Evolutionary conservation across 129 eudicot species (phyloP).

Genomic region (Artemisia annua): DNA sequence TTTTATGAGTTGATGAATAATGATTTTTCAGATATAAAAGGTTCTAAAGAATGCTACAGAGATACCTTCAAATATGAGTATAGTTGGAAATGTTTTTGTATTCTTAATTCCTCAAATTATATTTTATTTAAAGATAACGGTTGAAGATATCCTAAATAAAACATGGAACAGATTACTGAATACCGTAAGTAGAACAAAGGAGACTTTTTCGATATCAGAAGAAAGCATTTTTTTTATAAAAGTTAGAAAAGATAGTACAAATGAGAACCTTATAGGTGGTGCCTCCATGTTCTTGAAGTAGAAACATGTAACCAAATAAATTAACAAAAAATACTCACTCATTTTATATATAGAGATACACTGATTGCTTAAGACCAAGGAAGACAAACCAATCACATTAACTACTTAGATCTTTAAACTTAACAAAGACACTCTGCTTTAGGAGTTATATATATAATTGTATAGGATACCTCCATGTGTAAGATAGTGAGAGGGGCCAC

Average conservation of each 20-base stretch:
- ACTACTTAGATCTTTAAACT: conserved; percentile 38
- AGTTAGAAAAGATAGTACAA: conserved; percentile 8
- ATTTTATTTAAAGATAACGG: too few relatives aligned
- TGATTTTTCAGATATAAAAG: too few relatives aligned
- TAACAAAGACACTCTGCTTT: conserved; percentile 21
- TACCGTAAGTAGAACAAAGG: background rate
- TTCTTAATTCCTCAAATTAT: too few relatives aligned
- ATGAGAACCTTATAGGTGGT: conserved; percentile 21
- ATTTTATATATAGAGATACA: conserved; percentile 16
- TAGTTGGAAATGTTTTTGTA: too few relatives aligned
- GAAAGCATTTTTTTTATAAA: background rate
- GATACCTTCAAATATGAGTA: too few relatives aligned
- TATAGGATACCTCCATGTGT: conserved; percentile 40
- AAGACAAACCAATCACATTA: conserved; percentile 37
- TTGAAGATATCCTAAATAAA: too few relatives aligned
- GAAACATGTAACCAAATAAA: conserved; percentile 33
- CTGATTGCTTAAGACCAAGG: conserved; percentile 40
- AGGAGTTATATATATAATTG: conserved; percentile 30
- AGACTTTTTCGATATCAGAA: background rate
- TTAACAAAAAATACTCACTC: conserved; percentile 19
- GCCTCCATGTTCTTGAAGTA: conserved; percentile 57
- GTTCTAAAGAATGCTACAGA: too few relatives aligned
- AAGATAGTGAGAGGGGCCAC: conserved; percentile 35
- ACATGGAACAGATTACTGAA: background rate
- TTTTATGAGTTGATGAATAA: too few relatives aligned